A percentile compares a stretch with the other conserved stretches of the same genome.
phyloP scores from a whole-genome alignment of 2,329 filamentous ascomycete genomes.

The Aspergillus sp. region DNA sequence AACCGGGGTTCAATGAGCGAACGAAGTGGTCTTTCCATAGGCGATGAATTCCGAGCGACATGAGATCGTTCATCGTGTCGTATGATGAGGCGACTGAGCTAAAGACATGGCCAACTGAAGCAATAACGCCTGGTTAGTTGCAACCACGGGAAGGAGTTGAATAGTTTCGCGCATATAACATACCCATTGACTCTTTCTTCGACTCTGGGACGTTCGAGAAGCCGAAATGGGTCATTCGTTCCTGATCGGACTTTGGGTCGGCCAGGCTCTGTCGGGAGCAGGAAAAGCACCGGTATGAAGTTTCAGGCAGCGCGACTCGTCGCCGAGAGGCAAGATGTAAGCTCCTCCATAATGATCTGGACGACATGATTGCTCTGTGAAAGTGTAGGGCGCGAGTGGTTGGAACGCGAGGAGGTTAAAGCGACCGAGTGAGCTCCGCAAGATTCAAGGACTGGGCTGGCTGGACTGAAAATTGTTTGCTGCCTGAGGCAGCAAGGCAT shows the following conservation, averaged over 20 bases:
- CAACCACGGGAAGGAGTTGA: not conserved
- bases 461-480: conserved; percentile 2
- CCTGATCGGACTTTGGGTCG: conserved; percentile 44
- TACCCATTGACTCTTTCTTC: conserved; percentile 73
- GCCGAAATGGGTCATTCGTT: conserved; percentile 83
- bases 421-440: not conserved
- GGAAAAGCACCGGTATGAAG: conserved; percentile 56
- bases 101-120: conserved; percentile 83
- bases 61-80: conserved; percentile 98
- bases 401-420: not conserved
- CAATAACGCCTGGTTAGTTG: not conserved
- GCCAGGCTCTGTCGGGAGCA: conserved; percentile 50
- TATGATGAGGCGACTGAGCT: conserved; percentile 93
- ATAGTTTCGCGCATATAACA: not conserved
- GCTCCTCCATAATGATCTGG: conserved; percentile 42
- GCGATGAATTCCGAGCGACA: conserved; percentile 96
- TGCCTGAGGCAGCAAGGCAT: conserved; percentile 6
- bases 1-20: conserved; percentile 83
- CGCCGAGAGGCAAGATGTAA: conserved; percentile 41
- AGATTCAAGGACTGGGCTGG: not conserved
- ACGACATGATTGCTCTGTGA: conserved; percentile 34
- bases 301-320: conserved; percentile 28
- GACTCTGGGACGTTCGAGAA: conserved; percentile 82
- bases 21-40: conserved; percentile 99
- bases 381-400: not conserved